Percentiles rank a stretch among this genome's conserved stretches.
phyloP scores from a whole-genome alignment of 1,139 yeast genomes.

The Hansenula lynferdii region DNA sequence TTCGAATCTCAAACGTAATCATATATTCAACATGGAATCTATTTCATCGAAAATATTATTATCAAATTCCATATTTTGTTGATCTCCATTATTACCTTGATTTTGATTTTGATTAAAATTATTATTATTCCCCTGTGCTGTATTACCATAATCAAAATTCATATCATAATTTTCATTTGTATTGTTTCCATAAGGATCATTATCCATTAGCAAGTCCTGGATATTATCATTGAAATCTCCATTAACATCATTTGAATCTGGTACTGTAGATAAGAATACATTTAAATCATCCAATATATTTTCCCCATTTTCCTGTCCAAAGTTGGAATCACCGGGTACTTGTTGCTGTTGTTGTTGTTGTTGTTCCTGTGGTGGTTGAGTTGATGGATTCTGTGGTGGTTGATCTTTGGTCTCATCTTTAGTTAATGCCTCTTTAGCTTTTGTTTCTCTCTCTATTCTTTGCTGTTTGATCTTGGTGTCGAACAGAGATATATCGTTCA shows the following conservation, averaged over 20 bases:
- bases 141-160: slow-evolving; percentile 6
- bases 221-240: slow-evolving; percentile 19
- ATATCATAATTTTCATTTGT: slow-evolving; percentile 2
- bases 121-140: slow-evolving; percentile 2
- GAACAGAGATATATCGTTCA: slow-evolving; percentile 18
- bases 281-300: slow-evolving; percentile 25
- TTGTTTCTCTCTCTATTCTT: slow-evolving; percentile 11
- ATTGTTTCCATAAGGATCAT: slow-evolving; percentile 9
- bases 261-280: slow-evolving; percentile 24
- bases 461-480: slow-evolving; percentile 14
- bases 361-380: slow-evolving; percentile 9
- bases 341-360: slow-evolving; percentile 9
- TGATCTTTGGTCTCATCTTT: slow-evolving; percentile 4
- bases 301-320: slow-evolving; percentile 19
- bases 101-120: slow-evolving; percentile 4
- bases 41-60: slow-evolving; percentile 20
- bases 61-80: slow-evolving; percentile 25
- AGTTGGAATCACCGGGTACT: slow-evolving; percentile 1
- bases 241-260: slow-evolving; percentile 18
- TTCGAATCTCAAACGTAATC: slow-evolving; percentile 1
- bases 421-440: slow-evolving; percentile 1
- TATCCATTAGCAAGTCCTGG: slow-evolving; percentile 21
- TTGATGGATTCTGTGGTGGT: slow-evolving; percentile 15
- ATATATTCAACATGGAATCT: slow-evolving; percentile 27
- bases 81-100: slow-evolving; percentile 1